Conservation (phyloP, 177 flowering plant genomes). For the Telopea speciosissima region DNA sequence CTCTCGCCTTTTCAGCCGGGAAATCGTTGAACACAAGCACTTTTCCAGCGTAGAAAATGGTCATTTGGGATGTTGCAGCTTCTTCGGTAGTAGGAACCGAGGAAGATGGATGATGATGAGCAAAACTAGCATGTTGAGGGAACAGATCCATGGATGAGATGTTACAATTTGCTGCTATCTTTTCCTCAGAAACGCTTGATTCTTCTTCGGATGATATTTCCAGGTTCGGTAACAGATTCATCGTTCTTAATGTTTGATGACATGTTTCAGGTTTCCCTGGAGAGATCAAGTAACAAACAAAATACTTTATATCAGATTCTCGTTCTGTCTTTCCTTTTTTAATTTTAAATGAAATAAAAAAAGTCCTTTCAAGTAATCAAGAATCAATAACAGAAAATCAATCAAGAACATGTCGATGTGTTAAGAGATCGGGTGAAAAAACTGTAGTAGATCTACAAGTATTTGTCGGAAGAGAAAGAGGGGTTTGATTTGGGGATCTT, state of each 20-base stretch:
- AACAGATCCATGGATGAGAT: constrained; percentile 33
- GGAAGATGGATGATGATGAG: background rate
- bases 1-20: constrained; percentile 62
- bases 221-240: constrained; percentile 31
- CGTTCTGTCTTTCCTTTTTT: too few relatives aligned
- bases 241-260: constrained; percentile 12
- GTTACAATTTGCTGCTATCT: constrained; percentile 3
- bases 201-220: constrained; percentile 12
- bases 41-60: constrained; percentile 62
- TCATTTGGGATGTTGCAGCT: constrained; percentile 41
- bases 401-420: too few relatives aligned
- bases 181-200: background rate
- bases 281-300: background rate
- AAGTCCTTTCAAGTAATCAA: too few relatives aligned
- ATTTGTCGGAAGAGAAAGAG: too few relatives aligned
- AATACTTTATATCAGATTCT: too few relatives aligned
- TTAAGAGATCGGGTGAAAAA: too few relatives aligned
- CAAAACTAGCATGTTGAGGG: constrained; percentile 37
- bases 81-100: constrained; percentile 11
- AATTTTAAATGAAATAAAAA: too few relatives aligned
- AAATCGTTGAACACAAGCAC: constrained; percentile 55
- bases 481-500: background rate
- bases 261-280: constrained; percentile 16
- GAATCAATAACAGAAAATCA: too few relatives aligned
- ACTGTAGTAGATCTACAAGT: too few relatives aligned